These are phyloP conservation scores for Aspergillus sp. DNA, from an alignment of 2,329 filamentous ascomycete genomes.

Conservation along the genomic window DNA sequence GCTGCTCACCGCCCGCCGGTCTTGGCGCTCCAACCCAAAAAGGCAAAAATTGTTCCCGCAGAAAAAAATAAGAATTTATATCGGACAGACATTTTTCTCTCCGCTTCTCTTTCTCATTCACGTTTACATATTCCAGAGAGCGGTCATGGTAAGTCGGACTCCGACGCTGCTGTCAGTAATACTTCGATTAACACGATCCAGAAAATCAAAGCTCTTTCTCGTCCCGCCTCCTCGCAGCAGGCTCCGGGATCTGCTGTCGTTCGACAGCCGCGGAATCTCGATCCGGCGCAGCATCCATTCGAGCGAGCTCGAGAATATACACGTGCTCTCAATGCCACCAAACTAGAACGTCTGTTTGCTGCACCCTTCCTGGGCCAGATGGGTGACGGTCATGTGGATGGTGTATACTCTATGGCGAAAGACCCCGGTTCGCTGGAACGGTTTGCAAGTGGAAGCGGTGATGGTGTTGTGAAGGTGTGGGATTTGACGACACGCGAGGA, in stretches of 20 bases:
- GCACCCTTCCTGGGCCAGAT: constrained; percentile 82
- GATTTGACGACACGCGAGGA: constrained; percentile 71
- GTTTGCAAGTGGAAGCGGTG: constrained; percentile 80
- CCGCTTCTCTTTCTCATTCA: constrained; percentile 12
- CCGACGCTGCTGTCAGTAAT: background rate
- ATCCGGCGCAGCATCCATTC: constrained; percentile 85
- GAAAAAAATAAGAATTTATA: constrained; percentile 25
- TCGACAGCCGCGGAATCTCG: constrained; percentile 56
- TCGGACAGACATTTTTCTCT: constrained; percentile 1
- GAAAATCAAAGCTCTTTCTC: constrained; percentile 58
- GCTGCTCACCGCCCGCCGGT: constrained; percentile 27
- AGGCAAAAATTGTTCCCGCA: constrained; percentile 12
- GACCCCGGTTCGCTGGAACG: constrained; percentile 71
- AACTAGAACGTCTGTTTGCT: constrained; percentile 89
- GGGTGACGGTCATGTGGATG: constrained; percentile 87
- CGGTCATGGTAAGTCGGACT: constrained; percentile 28
- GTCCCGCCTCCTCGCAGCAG: constrained; percentile 46
- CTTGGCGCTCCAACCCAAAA: constrained; percentile 30
- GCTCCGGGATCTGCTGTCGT: constrained; percentile 45
- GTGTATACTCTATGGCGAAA: constrained; percentile 77
- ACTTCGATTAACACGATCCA: constrained; percentile 21
- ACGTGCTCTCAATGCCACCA: constrained; percentile 76
- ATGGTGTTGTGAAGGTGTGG: constrained; percentile 94
- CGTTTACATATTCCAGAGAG: constrained; percentile 9
- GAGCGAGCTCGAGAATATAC: constrained; percentile 86